A percentile compares a stretch with the other conserved stretches of the same genome.
phyloP scores from a whole-genome alignment of 805 yeast species.

The Tetrapisispora nanseiensis region DNA sequence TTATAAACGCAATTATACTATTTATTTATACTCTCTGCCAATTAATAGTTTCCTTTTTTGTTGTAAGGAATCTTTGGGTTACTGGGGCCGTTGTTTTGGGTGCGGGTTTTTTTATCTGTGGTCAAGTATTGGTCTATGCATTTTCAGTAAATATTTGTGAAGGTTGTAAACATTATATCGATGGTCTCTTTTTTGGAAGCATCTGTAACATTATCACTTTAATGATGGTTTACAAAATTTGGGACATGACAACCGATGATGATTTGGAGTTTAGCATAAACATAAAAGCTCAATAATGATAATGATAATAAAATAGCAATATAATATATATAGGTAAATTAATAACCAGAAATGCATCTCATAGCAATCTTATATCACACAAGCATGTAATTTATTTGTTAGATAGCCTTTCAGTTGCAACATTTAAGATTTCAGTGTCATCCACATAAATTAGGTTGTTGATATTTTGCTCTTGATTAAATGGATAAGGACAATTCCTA shows the following conservation, averaged over 20 bases:
- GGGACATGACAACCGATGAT: conserved; percentile 94
- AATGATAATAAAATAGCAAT: no score
- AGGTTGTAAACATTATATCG: conserved; percentile 73
- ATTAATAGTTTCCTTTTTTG: conserved; percentile 51
- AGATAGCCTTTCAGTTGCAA: conserved; percentile 11
- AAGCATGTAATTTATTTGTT: neutral
- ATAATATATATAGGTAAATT: neutral
- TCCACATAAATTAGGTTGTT: conserved; percentile 21
- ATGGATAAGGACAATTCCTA: conserved; percentile 23
- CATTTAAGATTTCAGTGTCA: conserved; percentile 21
- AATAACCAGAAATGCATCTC: no score
- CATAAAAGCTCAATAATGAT: conserved; percentile 20
- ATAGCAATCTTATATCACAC: no score
- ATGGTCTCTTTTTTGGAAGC: conserved; percentile 80
- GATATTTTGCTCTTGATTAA: conserved; percentile 15
- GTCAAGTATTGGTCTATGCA: conserved; percentile 70
- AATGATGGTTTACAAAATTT: conserved; percentile 93
- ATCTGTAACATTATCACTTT: conserved; percentile 68
- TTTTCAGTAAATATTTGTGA: conserved; percentile 59
- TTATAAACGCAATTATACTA: conserved; percentile 61
- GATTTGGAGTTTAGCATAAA: conserved; percentile 86
- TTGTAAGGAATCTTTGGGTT: conserved; percentile 78
- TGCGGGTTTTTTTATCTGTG: conserved; percentile 61
- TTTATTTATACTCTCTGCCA: conserved; percentile 58
- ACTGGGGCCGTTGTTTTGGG: conserved; percentile 73